These are phyloP conservation scores for Aureobasidium sp. DNA, from an alignment of 2,329 filamentous ascomycete species.

Conservation along the genomic window DNA sequence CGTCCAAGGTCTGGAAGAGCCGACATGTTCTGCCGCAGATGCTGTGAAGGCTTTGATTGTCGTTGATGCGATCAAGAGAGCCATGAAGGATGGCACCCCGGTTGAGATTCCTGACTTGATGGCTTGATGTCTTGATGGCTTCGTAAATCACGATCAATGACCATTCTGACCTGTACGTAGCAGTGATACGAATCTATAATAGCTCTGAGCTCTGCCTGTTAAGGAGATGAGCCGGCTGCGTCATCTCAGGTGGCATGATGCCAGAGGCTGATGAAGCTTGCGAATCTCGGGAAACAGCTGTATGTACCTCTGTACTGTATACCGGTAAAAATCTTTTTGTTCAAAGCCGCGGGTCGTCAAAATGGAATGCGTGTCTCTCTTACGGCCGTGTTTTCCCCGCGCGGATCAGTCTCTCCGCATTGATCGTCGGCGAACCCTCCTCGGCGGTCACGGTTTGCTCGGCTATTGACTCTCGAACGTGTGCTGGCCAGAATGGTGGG, in stretches of 20 bases:
- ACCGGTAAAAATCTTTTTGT: no score
- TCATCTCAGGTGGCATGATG: no score
- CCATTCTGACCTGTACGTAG: no score
- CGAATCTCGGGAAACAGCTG: no score
- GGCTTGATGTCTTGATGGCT: not conserved
- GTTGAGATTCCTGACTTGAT: conserved; percentile 17
- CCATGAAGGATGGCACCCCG: conserved; percentile 32
- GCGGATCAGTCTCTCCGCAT: not conserved
- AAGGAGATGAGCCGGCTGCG: not conserved
- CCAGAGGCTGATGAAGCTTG: no score
- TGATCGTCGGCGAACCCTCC: not conserved
- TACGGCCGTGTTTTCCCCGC: not conserved
- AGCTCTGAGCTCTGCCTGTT: not conserved
- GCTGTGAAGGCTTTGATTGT: conserved; percentile 47
- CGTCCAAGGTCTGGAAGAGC: conserved; percentile 36
- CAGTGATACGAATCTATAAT: not conserved
- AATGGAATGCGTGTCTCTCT: not conserved
- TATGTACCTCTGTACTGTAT: no score
- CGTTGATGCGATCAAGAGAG: conserved; percentile 45
- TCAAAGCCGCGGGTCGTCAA: not conserved
- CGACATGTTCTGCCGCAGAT: conserved; percentile 44
- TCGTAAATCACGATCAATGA: no score
- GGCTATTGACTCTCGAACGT: not conserved
- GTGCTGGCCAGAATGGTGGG: not conserved
- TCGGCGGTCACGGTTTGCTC: not conserved